A percentile compares a stretch with the other conserved stretches of the same genome.
These are phyloP conservation scores for Podaxis rugospora DNA, from an alignment of 768 basidiomycete genomes.

Conservation along the genomic window DNA sequence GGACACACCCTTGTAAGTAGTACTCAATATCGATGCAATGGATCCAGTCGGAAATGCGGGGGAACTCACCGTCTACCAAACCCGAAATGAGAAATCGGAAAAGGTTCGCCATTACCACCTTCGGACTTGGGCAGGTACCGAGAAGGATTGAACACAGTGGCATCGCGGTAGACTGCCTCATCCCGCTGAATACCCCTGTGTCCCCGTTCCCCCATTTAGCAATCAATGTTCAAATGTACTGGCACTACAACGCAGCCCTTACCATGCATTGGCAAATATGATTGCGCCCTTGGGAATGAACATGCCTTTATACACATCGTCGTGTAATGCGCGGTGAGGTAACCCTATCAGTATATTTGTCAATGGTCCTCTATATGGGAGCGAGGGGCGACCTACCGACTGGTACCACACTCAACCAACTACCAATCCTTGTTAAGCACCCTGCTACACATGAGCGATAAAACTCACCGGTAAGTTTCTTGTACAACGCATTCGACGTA, in stretches of 20 bases:
- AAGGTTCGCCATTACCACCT: conserved; percentile 1
- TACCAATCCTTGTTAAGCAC: conserved; percentile 11
- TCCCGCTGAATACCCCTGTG: conserved; percentile 44
- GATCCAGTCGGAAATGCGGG: background rate
- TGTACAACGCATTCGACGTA: conserved; percentile 54
- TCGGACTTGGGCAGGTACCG: conserved; percentile 33
- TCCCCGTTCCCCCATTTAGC: background rate
- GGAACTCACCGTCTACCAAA: background rate
- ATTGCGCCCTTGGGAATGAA: conserved; percentile 60
- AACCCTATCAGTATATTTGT: conserved; percentile 33
- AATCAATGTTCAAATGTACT: no score
- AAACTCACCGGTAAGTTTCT: conserved; percentile 52
- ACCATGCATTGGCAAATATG: conserved; percentile 44
- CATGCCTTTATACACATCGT: conserved; percentile 56
- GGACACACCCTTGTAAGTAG: background rate
- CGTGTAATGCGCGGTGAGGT: conserved; percentile 60
- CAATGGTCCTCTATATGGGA: background rate
- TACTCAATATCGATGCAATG: background rate
- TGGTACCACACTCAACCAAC: background rate
- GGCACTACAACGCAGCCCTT: no score
- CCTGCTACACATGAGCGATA: conserved; percentile 41
- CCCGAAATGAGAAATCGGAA: background rate
- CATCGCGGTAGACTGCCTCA: conserved; percentile 43
- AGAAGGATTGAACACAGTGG: conserved; percentile 48
- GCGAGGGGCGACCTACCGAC: background rate